These are phyloP conservation scores for Daldinia caldariorum DNA, from an alignment of 495 filamentous ascomycete genomes.

Conservation along the genomic window DNA sequence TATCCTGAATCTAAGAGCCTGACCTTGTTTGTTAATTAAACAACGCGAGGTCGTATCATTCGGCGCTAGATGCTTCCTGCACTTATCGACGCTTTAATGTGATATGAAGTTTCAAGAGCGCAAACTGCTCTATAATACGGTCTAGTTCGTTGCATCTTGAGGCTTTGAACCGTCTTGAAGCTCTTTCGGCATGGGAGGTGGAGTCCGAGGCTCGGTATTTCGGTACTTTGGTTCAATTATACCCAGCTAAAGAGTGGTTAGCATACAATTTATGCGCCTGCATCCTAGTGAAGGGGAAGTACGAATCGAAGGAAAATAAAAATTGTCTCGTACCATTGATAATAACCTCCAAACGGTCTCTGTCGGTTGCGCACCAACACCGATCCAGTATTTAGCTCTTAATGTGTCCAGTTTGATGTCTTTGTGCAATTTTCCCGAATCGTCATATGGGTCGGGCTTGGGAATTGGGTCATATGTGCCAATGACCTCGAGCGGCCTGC, in stretches of 20 bases:
- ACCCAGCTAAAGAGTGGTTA: slow-evolving; percentile 35
- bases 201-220: slow-evolving; percentile 42
- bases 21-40: neutral
- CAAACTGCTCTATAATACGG: neutral
- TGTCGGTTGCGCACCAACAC: slow-evolving; percentile 93
- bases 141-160: slow-evolving; percentile 16
- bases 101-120: neutral
- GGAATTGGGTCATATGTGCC: slow-evolving; percentile 95
- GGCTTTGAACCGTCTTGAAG: slow-evolving; percentile 16
- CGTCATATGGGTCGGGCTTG: slow-evolving; percentile 70
- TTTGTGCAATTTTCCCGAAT: slow-evolving; percentile 77
- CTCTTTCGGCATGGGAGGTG: slow-evolving; percentile 39
- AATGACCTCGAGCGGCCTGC: slow-evolving; percentile 91
- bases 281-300: no score
- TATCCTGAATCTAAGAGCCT: neutral
- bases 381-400: slow-evolving; percentile 93
- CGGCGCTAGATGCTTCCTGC: neutral
- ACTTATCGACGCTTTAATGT: neutral
- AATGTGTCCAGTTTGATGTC: slow-evolving; percentile 86
- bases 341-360: slow-evolving; percentile 88
- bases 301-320: no score
- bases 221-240: slow-evolving; percentile 47
- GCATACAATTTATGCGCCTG: neutral
- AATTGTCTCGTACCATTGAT: slow-evolving; percentile 71
- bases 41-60: neutral